Conservation (phyloP, 176 grass and related monocot genomes). For the Aegilops umbellulata region DNA sequence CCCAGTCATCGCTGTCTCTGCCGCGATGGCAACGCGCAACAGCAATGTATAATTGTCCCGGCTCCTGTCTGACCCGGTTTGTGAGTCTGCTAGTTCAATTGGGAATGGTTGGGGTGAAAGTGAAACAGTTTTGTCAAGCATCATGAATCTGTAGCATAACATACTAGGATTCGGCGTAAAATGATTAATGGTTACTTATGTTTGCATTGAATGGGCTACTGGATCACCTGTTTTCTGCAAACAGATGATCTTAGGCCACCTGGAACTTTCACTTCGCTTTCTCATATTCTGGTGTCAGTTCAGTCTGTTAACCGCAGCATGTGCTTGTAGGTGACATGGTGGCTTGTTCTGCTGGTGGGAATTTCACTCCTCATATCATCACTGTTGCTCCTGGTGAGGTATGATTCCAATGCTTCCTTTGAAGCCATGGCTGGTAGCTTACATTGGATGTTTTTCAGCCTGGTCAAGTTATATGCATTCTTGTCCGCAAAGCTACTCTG, state of each 20-base stretch:
- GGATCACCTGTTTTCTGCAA: background rate
- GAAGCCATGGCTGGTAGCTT: background rate
- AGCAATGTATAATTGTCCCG: background rate
- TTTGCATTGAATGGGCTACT: background rate
- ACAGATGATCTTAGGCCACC: background rate
- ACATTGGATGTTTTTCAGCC: background rate
- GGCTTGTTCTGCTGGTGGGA: constrained; percentile 77
- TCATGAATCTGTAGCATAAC: background rate
- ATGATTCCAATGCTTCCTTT: constrained; percentile 17
- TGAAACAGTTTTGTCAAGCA: background rate
- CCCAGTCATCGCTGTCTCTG: background rate
- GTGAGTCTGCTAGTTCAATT: background rate
- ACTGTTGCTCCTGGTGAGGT: constrained; percentile 96
- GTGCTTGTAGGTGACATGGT: constrained; percentile 59
- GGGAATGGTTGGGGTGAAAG: background rate
- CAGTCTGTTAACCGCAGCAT: constrained; percentile 1
- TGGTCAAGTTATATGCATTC: background rate
- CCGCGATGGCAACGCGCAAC: background rate
- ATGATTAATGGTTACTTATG: background rate
- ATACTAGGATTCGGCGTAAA: background rate
- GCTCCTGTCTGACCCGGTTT: background rate
- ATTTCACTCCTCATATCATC: constrained; percentile 91
- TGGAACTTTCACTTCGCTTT: background rate
- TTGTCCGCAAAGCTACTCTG: background rate
- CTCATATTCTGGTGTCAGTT: background rate